Evolutionary conservation across 202 grass and related monocot genomes (phyloP), one percentile per base, ranked within the genome.

Genomic region (Hordeum pubiflorum): DNA sequence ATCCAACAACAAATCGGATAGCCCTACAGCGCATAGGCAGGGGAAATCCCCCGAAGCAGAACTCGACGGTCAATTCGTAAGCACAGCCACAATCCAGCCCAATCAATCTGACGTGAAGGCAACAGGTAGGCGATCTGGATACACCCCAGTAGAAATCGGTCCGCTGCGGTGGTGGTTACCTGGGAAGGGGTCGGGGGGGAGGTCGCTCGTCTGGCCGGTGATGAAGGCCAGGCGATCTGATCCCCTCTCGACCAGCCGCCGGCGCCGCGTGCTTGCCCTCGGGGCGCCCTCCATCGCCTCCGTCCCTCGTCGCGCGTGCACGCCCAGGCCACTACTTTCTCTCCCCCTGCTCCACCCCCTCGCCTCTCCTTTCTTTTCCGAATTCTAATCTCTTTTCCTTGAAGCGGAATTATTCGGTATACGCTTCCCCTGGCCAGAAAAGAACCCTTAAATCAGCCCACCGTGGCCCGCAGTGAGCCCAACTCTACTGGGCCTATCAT

Each of bases 221-320:
- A 97, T 97, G 79, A 94, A 85, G 69, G 89, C 84, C 48, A 97
- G 84, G 76, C 86, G 92, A 84, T 97, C 86, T 4, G 92, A 84
- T 88, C 95, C 95, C 60, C 95, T 92, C 75, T 94, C 88, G 66
- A 93, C 81, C 74, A 97, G 87, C 84, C 87, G 82, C 13, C 88
- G 82, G 56, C 90, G 87, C 9, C 94, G 89, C 17, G 73, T 85
- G 72, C 20, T 80, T 74, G 87, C 87, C 10, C 44, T 50, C 69
- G 69, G 41, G 23, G 41, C 83, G 32, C 54, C 68, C 46, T 90
- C 81, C 69, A 75, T 85, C 13, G 74, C 69, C 31, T 50, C 23
- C 65, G 9, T 37, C 21, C 34, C 36, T n/a, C 50, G 6, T 12
- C 76, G 27, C 43, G 65, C 74, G 54, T 55, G 40, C 81, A 82